These are phyloP conservation scores for Aureobasidium sp. DNA, from an alignment of 2,329 filamentous ascomycete species.

Conservation along the genomic window DNA sequence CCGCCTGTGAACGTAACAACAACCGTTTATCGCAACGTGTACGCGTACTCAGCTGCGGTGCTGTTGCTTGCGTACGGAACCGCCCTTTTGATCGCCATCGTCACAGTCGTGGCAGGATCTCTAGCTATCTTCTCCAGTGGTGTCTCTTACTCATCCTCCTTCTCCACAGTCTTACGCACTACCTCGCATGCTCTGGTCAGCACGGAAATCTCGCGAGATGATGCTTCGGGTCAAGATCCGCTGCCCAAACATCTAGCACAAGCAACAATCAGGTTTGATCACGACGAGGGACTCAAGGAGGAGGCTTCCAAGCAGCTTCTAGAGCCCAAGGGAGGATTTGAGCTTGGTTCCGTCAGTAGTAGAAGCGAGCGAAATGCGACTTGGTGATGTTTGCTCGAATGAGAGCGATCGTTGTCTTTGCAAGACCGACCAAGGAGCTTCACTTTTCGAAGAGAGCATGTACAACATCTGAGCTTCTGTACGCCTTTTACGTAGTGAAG, in stretches of 20 bases:
- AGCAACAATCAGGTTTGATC: neutral
- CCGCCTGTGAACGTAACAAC: neutral
- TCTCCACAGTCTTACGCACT: neutral
- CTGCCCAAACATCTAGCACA: neutral
- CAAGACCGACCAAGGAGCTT: no score
- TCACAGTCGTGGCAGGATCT: neutral
- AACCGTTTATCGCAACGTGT: neutral
- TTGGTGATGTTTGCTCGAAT: no score
- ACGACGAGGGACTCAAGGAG: neutral
- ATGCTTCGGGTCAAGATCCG: neutral
- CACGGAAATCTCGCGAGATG: neutral
- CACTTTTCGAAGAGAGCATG: no score
- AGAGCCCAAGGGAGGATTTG: no score
- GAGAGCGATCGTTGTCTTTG: no score
- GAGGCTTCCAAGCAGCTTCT: neutral
- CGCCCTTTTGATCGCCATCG: neutral
- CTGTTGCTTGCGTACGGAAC: neutral
- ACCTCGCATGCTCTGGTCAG: neutral
- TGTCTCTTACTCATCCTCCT: neutral
- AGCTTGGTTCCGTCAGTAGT: no score
- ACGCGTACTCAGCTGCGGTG: neutral
- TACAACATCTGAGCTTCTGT: no score
- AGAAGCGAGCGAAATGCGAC: no score
- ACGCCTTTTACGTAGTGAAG: no score
- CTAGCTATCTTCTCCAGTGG: neutral